Evolutionary conservation across 805 yeast genomes (phyloP), one percentile per base, ranked within the genome.

Genomic region (Lipomyces anomalus): DNA sequence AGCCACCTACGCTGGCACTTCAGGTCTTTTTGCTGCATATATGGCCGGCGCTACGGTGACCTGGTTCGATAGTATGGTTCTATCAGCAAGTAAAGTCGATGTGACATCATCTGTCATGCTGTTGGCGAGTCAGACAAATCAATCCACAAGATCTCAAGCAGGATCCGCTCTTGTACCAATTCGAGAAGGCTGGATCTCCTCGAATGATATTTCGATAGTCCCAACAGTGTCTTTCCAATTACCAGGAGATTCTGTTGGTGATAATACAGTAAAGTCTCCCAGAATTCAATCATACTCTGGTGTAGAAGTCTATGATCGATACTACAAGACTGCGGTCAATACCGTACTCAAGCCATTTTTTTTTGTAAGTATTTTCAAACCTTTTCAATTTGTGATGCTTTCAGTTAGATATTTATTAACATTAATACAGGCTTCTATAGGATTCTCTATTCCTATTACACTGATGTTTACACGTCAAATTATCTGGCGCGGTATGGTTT

Each of bases 361-460:
- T 26, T 50, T 50, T 40, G 54, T 46, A n/a, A n/a, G n/a, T n/a
- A n/a, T n/a, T n/a, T n/a, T n/a, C n/a, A n/a, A n/a, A n/a, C n/a
- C n/a, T n/a, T n/a, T n/a, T n/a, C n/a, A n/a, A n/a, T n/a, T n/a
- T n/a, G n/a, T n/a, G n/a, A n/a, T n/a, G n/a, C n/a, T n/a, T n/a
- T n/a, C n/a, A n/a, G n/a, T n/a, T n/a, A n/a, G n/a, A n/a, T n/a
- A n/a, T n/a, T n/a, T n/a, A n/a, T n/a, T n/a, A n/a, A n/a, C n/a
- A n/a, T n/a, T n/a, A n/a, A n/a, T n/a, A n/a, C n/a, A n/a, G n/a
- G n/a, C n/a, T 11, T 47, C 53, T 3, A 38, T 50, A 18, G 54
- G 54, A 4, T 50, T 48, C 29, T 44, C 54, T 11, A 50, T 50
- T 11, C 54, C 54, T 3, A 48, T 50, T 11, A 37, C 32, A 11